These are phyloP conservation scores for Trichoderma semiorbis DNA, from an alignment of 2,329 filamentous ascomycete species.

Conservation along the genomic window DNA sequence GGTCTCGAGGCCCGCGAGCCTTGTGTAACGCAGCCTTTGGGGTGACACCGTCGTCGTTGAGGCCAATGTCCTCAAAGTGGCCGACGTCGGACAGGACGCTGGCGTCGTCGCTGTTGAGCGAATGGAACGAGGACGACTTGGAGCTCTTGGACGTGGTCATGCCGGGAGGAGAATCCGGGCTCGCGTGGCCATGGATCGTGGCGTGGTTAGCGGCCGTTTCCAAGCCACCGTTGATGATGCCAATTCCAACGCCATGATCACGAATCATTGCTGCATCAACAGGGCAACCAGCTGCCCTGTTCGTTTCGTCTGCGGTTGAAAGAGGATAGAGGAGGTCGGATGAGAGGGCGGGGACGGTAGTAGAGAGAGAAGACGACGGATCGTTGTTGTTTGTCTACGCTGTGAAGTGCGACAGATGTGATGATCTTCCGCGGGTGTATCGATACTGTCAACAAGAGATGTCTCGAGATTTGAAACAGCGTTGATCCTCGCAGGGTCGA, in stretches of 20 bases:
- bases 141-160: slow-evolving; percentile 83
- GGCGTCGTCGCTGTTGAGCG: slow-evolving; percentile 71
- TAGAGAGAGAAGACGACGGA: not conserved
- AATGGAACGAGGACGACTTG: slow-evolving; percentile 85
- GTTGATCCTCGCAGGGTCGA: not conserved
- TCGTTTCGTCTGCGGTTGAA: not conserved
- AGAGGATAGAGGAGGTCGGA: not conserved
- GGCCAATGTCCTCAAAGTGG: slow-evolving; percentile 90
- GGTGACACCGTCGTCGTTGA: slow-evolving; percentile 60
- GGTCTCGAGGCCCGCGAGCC: slow-evolving; percentile 33
- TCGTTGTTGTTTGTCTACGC: not conserved
- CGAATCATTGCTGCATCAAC: slow-evolving; percentile 30
- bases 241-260: slow-evolving; percentile 29
- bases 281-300: slow-evolving; percentile 15
- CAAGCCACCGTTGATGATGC: slow-evolving; percentile 18
- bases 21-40: slow-evolving; percentile 48
- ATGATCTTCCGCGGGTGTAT: not conserved
- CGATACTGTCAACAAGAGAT: not conserved
- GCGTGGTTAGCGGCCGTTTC: not conserved
- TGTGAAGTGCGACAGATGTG: not conserved
- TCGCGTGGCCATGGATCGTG: slow-evolving; percentile 25
- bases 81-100: slow-evolving; percentile 67
- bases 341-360: not conserved
- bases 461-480: slow-evolving; percentile 8
- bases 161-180: slow-evolving; percentile 47